These are phyloP conservation scores for Galerina sulciceps DNA, from an alignment of 768 basidiomycete species.

Conservation along the genomic window DNA sequence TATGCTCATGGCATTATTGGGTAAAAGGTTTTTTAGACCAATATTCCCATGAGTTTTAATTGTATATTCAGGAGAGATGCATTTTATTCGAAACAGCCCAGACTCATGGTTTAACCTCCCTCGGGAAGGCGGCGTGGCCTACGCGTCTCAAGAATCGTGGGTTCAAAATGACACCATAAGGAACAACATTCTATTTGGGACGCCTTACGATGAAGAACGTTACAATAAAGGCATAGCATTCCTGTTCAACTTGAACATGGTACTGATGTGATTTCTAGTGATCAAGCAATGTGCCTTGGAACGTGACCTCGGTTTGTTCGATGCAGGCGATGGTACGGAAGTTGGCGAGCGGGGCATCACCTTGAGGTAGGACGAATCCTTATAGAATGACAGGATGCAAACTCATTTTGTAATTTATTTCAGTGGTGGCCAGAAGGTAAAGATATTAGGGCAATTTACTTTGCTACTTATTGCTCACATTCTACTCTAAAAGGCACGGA, in stretches of 20 bases:
- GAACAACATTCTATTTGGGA: constrained; percentile 7
- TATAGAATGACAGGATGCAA: background rate
- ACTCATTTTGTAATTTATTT: background rate
- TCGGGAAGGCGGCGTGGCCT: constrained; percentile 8
- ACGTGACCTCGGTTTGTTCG: background rate
- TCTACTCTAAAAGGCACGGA: background rate
- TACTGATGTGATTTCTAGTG: background rate
- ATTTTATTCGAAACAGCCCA: background rate
- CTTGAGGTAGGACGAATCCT: background rate
- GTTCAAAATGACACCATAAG: constrained; percentile 9
- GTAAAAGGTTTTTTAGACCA: background rate
- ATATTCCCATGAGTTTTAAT: background rate
- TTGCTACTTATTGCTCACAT: background rate
- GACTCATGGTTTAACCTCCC: constrained; percentile 13
- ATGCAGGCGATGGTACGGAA: constrained; percentile 4
- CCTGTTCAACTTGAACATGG: background rate
- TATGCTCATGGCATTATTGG: constrained; percentile 9
- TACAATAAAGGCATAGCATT: constrained; percentile 5
- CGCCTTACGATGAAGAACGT: constrained; percentile 5
- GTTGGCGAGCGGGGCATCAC: constrained; percentile 6
- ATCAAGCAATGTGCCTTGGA: constrained; percentile 5
- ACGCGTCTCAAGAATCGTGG: constrained; percentile 12
- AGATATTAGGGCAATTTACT: background rate
- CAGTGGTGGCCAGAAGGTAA: constrained; percentile 8
- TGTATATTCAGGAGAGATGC: constrained; percentile 9